Conservation (phyloP, 1,284 basidiomycete genomes). For the Takashimella tepidaria region DNA sequence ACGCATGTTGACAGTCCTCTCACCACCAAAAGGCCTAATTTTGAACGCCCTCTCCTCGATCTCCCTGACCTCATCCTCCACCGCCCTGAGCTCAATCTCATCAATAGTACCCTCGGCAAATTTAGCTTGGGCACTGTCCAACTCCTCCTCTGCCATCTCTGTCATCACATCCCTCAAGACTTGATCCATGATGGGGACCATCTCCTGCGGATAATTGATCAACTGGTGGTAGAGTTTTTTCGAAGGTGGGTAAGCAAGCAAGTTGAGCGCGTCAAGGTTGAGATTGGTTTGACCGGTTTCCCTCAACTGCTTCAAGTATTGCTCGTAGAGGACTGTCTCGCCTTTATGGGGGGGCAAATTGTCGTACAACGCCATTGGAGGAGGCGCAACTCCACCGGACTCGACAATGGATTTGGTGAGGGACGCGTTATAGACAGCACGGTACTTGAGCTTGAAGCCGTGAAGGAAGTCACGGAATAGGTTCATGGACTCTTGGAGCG, state of each 20-base stretch:
- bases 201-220: conserved; percentile 90
- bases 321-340: conserved; percentile 71
- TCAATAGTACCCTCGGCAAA: conserved; percentile 25
- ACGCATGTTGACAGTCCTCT: conserved; percentile 75
- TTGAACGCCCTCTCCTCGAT: conserved; percentile 81
- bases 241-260: conserved; percentile 80
- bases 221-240: conserved; percentile 76
- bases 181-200: conserved; percentile 95
- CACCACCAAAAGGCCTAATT: conserved; percentile 81
- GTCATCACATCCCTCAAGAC: conserved; percentile 86
- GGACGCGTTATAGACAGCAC: conserved; percentile 58
- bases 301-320: conserved; percentile 79
- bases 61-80: conserved; percentile 71
- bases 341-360: conserved; percentile 59
- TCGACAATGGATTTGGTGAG: conserved; percentile 43
- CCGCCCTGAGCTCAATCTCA: conserved; percentile 60
- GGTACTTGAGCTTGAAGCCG: conserved; percentile 91
- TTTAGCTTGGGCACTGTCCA: conserved; percentile 49
- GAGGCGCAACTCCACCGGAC: conserved; percentile 31
- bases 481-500: conserved; percentile 83
- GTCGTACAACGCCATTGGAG: conserved; percentile 44
- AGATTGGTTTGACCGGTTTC: conserved; percentile 85
- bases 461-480: conserved; percentile 82
- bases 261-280: conserved; percentile 83
- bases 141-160: conserved; percentile 71